Evolutionary conservation across 148 eudicot genomes (phyloP).

Genomic region (Spergularia marina): DNA sequence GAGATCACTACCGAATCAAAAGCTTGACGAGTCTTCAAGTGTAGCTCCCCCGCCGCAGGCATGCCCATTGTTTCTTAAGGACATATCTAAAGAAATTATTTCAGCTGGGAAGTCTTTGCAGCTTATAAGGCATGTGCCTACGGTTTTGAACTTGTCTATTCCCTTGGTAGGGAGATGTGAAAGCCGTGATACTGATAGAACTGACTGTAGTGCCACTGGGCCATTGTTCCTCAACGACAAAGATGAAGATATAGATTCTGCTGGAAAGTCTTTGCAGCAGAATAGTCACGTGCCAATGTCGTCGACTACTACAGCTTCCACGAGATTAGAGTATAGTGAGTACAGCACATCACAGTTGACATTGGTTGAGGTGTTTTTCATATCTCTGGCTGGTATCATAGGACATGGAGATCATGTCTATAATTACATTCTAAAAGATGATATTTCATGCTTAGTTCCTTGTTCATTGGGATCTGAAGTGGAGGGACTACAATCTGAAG

Average conservation of each 20-base stretch:
- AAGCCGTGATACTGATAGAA: conserved; percentile 21
- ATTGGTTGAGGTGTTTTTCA: conserved; percentile 77
- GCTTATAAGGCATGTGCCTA: conserved; percentile 69
- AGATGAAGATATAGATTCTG: conserved; percentile 61
- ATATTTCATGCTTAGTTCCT: conserved; percentile 34
- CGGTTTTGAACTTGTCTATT: conserved; percentile 25
- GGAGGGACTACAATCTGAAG: conserved; percentile 26
- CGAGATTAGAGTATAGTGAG: conserved; percentile 19
- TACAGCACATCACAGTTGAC: conserved; percentile 46
- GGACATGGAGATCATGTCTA: conserved; percentile 86
- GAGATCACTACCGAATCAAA: conserved; percentile 44
- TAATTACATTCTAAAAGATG: conserved; percentile 49
- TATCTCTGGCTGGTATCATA: conserved; percentile 75
- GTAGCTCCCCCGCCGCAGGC: conserved; percentile 42
- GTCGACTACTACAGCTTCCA: conserved; percentile 27
- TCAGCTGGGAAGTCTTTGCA: conserved; percentile 98
- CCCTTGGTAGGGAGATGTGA: conserved; percentile 30
- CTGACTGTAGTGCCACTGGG: conserved; percentile 21
- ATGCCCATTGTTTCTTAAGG: conserved; percentile 80
- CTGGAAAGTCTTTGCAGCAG: conserved; percentile 89
- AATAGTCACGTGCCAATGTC: conserved; percentile 59
- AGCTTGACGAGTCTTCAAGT: conserved; percentile 34
- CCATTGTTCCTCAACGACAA: conserved; percentile 75
- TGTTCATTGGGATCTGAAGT: conserved; percentile 25
- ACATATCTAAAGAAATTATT: conserved; percentile 64